Percentiles rank a stretch among this genome's conserved stretches.
These are phyloP conservation scores for Penicillium verhagenii DNA, from an alignment of 495 filamentous ascomycete genomes.

Conservation along the genomic window DNA sequence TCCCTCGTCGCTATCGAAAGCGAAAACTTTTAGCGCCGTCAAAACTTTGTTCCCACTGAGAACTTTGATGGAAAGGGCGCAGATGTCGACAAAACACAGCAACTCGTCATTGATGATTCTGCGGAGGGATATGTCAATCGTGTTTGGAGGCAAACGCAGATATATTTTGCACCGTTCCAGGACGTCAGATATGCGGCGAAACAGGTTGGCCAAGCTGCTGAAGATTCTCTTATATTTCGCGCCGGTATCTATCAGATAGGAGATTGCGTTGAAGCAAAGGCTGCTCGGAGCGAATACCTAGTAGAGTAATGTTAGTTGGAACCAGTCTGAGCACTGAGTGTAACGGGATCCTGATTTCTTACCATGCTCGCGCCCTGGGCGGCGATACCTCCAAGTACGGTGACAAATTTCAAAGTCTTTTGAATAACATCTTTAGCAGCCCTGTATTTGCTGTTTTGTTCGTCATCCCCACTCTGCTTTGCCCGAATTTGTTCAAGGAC, in stretches of 20 bases:
- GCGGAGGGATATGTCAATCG: conserved; percentile 22
- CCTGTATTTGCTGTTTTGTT: conserved; percentile 18
- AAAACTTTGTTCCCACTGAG: conserved; percentile 25
- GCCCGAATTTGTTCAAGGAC: conserved; percentile 20
- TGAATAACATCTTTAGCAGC: conserved; percentile 18
- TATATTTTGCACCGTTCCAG: conserved; percentile 30
- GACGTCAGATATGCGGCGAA: conserved; percentile 23
- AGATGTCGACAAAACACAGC: conserved; percentile 28
- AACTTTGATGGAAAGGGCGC: conserved; percentile 25
- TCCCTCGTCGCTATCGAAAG: conserved; percentile 25
- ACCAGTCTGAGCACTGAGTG: too few relatives aligned
- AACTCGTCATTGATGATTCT: conserved; percentile 30
- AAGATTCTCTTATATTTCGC: conserved; percentile 31
- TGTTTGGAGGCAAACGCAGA: conserved; percentile 20
- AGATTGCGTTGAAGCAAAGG: conserved; percentile 29
- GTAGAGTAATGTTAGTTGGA: not conserved
- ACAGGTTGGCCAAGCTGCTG: conserved; percentile 25
- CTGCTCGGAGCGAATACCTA: conserved; percentile 24
- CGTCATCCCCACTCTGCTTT: conserved; percentile 18
- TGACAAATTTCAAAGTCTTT: conserved; percentile 19
- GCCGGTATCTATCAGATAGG: conserved; percentile 23
- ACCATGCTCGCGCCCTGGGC: conserved; percentile 25
- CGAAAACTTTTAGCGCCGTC: conserved; percentile 28
- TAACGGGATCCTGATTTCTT: too few relatives aligned
- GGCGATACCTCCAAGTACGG: conserved; percentile 19